A percentile compares a stretch with the other conserved stretches of the same genome.
These are phyloP conservation scores for Cutaneotrichosporon daszewskae DNA, from an alignment of 1,284 basidiomycete species.

Conservation along the genomic window DNA sequence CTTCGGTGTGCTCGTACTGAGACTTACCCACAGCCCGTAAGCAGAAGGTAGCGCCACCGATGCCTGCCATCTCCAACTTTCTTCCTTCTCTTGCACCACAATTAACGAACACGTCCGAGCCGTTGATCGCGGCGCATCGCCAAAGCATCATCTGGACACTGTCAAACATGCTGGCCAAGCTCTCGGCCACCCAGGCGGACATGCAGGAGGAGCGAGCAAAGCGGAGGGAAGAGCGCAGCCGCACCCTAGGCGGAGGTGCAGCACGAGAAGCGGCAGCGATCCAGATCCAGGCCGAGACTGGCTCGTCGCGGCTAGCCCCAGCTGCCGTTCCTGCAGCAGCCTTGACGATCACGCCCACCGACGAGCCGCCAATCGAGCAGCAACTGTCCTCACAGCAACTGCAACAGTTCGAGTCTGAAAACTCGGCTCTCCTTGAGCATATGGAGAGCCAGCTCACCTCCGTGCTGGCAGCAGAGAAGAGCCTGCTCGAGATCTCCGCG, in stretches of 20 bases:
- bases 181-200: constrained; percentile 47
- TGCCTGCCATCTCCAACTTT: constrained; percentile 29
- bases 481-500: constrained; percentile 53
- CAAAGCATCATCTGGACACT: constrained; percentile 51
- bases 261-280: constrained; percentile 25
- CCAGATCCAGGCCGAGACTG: constrained; percentile 3
- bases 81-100: constrained; percentile 43
- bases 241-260: constrained; percentile 39
- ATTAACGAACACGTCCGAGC: constrained; percentile 20
- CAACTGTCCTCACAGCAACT: constrained; percentile 49
- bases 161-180: constrained; percentile 48
- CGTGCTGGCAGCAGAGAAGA: constrained; percentile 52
- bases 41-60: constrained; percentile 15
- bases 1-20: not conserved
- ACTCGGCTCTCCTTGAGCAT: constrained; percentile 50
- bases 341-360: constrained; percentile 20
- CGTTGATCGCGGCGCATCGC: constrained; percentile 50
- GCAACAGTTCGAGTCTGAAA: constrained; percentile 54
- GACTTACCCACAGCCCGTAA: constrained; percentile 21
- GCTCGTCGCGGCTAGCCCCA: not conserved
- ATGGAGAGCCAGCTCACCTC: constrained; percentile 51
- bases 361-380: constrained; percentile 34
- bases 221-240: constrained; percentile 40
- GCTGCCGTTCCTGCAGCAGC: not conserved
- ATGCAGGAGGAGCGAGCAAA: constrained; percentile 52